Base-by-base conservation (phyloP, 768 basidiomycete species). In the Lentinula aciculospora region DNA sequence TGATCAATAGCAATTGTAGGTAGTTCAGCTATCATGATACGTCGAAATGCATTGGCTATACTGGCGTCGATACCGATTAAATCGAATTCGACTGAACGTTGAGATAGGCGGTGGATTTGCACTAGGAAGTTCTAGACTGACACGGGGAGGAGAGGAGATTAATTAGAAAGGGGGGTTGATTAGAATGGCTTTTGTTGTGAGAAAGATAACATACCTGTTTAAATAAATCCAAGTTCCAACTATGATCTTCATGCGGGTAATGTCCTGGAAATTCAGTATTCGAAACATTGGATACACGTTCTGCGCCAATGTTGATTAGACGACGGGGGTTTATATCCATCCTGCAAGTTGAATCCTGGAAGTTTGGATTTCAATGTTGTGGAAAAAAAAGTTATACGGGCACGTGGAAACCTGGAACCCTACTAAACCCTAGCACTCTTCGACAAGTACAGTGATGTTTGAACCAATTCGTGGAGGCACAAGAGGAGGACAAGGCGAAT, bases 21-120 rank as follows among this genome's bases (percentile, higher is more conserved):
- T 0, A 98, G 95, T 81, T 99, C 97, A 9, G 96, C 89, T 47
- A 98, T 90, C 68, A 98, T 78, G 56, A 97, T 93, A 57, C 97
- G 80, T 27, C 97, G 80, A 62, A 96, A 83, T 0, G 96, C 94
- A 70, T 99, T 98, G 29, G 97, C 94, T 58, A 99, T 90, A 15
- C 93, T 91, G 0, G 97, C 92, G 69, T 99, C 96, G 28, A 98
- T 89, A 4, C 96, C 95, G 57, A 98, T 82, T 45, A 98, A 76
- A 72, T 99, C 97, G 69, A 99, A 96, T 63, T 98, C 95, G 60
- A 97, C 83, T 2, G 89, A 87, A 15, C 87, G 81, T 42, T 88
- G 81, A 0, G 94, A 96, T 34, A 95, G 74, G 42, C 90, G 81
- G 60, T 89, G 84, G 34, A 97, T 79, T 57, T 85, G 78, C 9